phyloP scores from a whole-genome alignment of 169 alveolate species.

The Cardiosporidium cionae region DNA sequence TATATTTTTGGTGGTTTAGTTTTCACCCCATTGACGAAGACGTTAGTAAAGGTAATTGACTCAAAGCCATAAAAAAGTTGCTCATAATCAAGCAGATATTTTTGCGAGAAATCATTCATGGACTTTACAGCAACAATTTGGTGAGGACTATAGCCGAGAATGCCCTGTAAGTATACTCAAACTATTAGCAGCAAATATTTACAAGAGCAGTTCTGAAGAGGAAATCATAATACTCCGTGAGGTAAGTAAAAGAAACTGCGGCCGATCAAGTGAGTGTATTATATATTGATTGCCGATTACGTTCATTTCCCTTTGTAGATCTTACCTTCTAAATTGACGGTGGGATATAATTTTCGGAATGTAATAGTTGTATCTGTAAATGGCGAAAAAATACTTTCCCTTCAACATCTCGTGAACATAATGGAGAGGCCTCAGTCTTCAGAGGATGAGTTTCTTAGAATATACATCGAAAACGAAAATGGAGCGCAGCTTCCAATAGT shows the following conservation, averaged over 20 bases:
- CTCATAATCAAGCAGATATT: no score
- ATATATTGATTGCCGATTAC: no score
- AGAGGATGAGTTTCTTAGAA: neutral
- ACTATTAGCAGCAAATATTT: neutral
- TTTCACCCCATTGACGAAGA: conserved; percentile 56
- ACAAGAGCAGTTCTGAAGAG: neutral
- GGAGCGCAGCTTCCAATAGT: neutral
- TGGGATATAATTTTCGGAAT: neutral
- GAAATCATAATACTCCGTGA: neutral
- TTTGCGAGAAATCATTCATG: no score
- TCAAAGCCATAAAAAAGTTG: neutral
- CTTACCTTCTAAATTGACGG: neutral
- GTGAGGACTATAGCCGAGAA: neutral
- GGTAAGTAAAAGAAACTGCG: neutral
- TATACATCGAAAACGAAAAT: neutral
- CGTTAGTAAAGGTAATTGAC: conserved; percentile 20
- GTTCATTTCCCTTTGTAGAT: no score
- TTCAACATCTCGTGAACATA: neutral
- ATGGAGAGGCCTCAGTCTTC: neutral
- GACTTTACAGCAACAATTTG: neutral
- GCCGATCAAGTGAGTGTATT: neutral
- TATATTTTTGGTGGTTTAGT: conserved; percentile 67
- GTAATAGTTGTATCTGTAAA: neutral
- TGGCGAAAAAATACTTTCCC: neutral
- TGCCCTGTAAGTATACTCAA: neutral